These are phyloP conservation scores for Capsicum rhomboideum DNA, from an alignment of 257 asterid species.

Conservation along the genomic window DNA sequence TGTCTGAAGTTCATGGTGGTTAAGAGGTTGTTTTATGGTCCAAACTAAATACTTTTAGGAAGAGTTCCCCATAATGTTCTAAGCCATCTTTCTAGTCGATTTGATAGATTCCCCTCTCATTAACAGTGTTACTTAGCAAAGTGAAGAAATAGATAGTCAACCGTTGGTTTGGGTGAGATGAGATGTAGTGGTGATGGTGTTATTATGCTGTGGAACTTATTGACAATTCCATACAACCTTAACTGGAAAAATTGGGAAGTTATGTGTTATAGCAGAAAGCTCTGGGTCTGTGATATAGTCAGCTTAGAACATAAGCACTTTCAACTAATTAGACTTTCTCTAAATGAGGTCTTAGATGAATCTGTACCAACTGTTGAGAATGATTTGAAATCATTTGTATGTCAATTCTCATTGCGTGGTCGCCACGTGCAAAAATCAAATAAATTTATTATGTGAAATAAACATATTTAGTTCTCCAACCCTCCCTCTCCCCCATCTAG, in stretches of 20 bases:
- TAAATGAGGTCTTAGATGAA: neutral
- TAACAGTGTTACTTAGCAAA: neutral
- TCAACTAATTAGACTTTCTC: neutral
- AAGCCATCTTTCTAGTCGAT: neutral
- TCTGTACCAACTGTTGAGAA: neutral
- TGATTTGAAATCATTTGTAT: neutral
- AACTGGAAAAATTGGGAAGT: neutral
- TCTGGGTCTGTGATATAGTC: neutral
- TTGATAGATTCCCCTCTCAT: neutral
- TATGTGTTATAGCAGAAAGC: neutral
- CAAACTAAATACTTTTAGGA: neutral
- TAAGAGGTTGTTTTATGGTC: neutral
- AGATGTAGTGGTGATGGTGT: neutral
- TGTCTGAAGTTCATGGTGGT: conserved; percentile 3
- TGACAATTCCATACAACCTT: neutral
- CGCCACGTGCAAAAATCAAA: neutral
- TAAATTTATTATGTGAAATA: neutral
- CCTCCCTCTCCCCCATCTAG: neutral
- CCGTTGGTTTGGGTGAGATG: neutral
- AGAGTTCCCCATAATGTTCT: neutral
- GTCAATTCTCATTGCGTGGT: neutral
- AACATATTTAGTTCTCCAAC: neutral
- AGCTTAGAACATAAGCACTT: neutral
- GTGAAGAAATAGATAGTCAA: neutral
- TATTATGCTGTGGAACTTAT: neutral